Percentiles rank a stretch among this genome's conserved stretches.
Evolutionary conservation across 2,329 filamentous ascomycete genomes (phyloP).

Genomic region (Oidium heveae): DNA sequence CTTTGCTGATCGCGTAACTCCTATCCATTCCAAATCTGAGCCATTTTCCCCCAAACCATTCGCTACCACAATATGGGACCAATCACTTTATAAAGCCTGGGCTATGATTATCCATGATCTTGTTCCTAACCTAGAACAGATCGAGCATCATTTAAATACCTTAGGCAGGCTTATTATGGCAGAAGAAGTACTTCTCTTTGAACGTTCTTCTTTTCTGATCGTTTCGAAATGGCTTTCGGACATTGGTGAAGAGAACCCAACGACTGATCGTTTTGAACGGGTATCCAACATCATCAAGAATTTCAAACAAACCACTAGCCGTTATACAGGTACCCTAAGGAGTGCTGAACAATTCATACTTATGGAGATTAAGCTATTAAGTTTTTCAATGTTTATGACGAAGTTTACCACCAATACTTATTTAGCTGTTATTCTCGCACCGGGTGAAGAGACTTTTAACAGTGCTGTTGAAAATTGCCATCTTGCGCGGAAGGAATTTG

Average conservation of each 20-base stretch:
- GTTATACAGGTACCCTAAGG: constrained; percentile 57
- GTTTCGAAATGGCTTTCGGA: constrained; percentile 75
- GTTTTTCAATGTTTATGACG: constrained; percentile 83
- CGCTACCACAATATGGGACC: constrained; percentile 94
- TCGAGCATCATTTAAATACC: constrained; percentile 63
- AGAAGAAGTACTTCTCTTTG: constrained; percentile 82
- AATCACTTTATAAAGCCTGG: constrained; percentile 95
- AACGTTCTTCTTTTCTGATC: constrained; percentile 84
- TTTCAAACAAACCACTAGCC: constrained; percentile 66
- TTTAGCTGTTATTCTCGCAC: constrained; percentile 72
- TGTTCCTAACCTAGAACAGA: constrained; percentile 75
- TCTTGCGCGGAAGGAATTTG: constrained; percentile 63
- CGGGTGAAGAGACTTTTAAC: constrained; percentile 79
- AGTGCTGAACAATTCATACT: constrained; percentile 59
- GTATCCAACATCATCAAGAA: constrained; percentile 96
- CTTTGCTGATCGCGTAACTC: constrained; percentile 58
- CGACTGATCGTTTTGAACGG: constrained; percentile 76
- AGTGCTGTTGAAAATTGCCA: constrained; percentile 74
- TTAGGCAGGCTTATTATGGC: constrained; percentile 73
- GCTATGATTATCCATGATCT: constrained; percentile 93
- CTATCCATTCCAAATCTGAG: constrained; percentile 55
- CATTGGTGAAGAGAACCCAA: constrained; percentile 57
- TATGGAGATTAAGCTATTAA: constrained; percentile 54
- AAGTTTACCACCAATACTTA: constrained; percentile 97
- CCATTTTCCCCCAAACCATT: constrained; percentile 62